Conservation (phyloP, 371 early-diverging fungal species). For the Umbelopsis sp. region DNA sequence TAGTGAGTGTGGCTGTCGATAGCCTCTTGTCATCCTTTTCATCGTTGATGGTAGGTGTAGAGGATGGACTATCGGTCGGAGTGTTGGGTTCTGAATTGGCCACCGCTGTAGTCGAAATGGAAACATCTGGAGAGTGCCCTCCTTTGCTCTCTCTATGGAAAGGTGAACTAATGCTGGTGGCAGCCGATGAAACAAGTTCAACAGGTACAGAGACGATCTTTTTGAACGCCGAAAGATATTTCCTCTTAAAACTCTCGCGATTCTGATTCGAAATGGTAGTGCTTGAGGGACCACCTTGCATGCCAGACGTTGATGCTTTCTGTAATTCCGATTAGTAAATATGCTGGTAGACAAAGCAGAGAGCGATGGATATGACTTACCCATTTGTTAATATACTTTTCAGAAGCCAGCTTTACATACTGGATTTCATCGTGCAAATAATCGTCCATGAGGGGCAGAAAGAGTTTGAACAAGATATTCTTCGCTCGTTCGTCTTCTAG, state of each 20-base stretch:
- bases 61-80: slow-evolving; percentile 32
- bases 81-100: slow-evolving; percentile 19
- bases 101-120: neutral
- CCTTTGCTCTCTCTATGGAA: slow-evolving; percentile 22
- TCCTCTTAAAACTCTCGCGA: slow-evolving; percentile 45
- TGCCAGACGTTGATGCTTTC: neutral
- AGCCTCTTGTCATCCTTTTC: slow-evolving; percentile 31
- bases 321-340: neutral
- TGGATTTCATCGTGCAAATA: slow-evolving; percentile 61
- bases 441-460: slow-evolving; percentile 74
- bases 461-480: slow-evolving; percentile 66
- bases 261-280: slow-evolving; percentile 35
- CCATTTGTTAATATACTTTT: slow-evolving; percentile 50
- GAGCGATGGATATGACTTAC: slow-evolving; percentile 22
- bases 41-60: slow-evolving; percentile 27
- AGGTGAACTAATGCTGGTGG: slow-evolving; percentile 41
- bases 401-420: slow-evolving; percentile 38
- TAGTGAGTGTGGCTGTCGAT: slow-evolving; percentile 19
- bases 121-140: slow-evolving; percentile 4
- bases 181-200: slow-evolving; percentile 54
- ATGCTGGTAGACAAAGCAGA: neutral
- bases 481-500: slow-evolving; percentile 44
- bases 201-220: slow-evolving; percentile 53
- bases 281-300: neutral
- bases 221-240: slow-evolving; percentile 56